Conservation (phyloP, 2,329 filamentous ascomycete species). For the Sclerotinia minor region DNA sequence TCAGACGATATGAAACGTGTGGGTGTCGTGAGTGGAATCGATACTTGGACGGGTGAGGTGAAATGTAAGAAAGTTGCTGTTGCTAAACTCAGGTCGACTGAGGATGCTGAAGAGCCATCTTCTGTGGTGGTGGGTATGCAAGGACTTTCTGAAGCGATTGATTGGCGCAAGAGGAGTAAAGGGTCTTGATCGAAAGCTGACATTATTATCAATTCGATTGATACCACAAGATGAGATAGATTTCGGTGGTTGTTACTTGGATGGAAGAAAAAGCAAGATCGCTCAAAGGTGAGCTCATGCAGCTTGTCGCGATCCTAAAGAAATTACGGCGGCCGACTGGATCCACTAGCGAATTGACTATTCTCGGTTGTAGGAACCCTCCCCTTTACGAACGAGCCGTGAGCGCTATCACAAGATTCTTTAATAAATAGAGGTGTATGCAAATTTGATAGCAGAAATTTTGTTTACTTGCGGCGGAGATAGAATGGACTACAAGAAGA, state of each 20-base stretch:
- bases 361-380: conserved; percentile 33
- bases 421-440: neutral
- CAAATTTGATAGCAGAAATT: too few relatives aligned
- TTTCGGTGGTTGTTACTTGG: neutral
- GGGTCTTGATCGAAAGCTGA: conserved; percentile 63
- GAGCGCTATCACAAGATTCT: neutral
- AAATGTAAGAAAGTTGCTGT: conserved; percentile 80
- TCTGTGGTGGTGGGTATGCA: conserved; percentile 73
- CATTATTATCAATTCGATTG: conserved; percentile 38
- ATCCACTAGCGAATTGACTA: conserved; percentile 35
- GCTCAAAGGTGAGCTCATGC: conserved; percentile 20
- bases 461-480: neutral
- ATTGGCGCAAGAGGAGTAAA: conserved; percentile 78
- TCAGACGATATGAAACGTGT: conserved; percentile 86
- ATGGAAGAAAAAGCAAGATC: conserved; percentile 6
- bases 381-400: neutral
- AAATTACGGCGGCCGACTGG: conserved; percentile 24
- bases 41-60: conserved; percentile 57
- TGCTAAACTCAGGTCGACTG: conserved; percentile 60
- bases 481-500: neutral
- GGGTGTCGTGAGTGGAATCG: conserved; percentile 67
- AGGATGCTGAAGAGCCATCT: conserved; percentile 62
- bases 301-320: conserved; percentile 23
- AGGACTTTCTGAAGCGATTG: conserved; percentile 69
- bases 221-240: conserved; percentile 20